A percentile compares a stretch with the other conserved stretches of the same genome.
phyloP scores from a whole-genome alignment of 2,329 filamentous ascomycete species.

The Ascochyta viciae-villosae region DNA sequence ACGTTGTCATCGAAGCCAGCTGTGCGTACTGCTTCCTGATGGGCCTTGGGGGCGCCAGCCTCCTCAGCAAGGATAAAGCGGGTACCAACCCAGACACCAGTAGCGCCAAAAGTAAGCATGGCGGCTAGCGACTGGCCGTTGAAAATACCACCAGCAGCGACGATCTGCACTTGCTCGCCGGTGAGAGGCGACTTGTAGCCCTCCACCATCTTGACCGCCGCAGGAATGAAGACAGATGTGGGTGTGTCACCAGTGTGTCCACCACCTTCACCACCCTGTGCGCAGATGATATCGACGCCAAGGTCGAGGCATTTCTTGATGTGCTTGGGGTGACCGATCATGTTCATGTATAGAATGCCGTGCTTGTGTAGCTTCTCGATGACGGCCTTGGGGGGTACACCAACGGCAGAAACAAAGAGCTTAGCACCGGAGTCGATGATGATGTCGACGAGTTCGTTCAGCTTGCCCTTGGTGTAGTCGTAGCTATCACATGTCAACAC shows the following conservation, averaged over 20 bases:
- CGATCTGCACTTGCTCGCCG: conserved; percentile 84
- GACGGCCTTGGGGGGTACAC: conserved; percentile 85
- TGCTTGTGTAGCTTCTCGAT: conserved; percentile 88
- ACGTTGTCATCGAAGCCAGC: conserved; percentile 94
- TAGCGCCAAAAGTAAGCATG: conserved; percentile 89
- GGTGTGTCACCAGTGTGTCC: conserved; percentile 96
- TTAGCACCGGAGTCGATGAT: conserved; percentile 90
- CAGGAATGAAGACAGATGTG: conserved; percentile 89
- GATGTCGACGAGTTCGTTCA: conserved; percentile 86
- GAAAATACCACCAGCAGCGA: conserved; percentile 93
- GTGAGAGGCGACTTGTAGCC: conserved; percentile 86
- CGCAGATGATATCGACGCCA: conserved; percentile 95
- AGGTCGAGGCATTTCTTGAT: conserved; percentile 91
- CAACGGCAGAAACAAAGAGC: conserved; percentile 96
- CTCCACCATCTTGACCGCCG: conserved; percentile 82
- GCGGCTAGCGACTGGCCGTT: conserved; percentile 91
- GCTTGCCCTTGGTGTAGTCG: conserved; percentile 99
- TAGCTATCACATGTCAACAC: conserved; percentile 66
- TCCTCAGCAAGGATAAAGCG: conserved; percentile 94
- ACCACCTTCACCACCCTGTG: conserved; percentile 96
- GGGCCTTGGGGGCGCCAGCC: conserved; percentile 88
- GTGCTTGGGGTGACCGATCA: conserved; percentile 99
- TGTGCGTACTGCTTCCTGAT: conserved; percentile 94
- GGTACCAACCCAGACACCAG: conserved; percentile 95
- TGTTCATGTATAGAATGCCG: conserved; percentile 98